Evolutionary conservation across 2,329 filamentous ascomycete genomes (phyloP).

Genomic region (Fusarium hostae): DNA sequence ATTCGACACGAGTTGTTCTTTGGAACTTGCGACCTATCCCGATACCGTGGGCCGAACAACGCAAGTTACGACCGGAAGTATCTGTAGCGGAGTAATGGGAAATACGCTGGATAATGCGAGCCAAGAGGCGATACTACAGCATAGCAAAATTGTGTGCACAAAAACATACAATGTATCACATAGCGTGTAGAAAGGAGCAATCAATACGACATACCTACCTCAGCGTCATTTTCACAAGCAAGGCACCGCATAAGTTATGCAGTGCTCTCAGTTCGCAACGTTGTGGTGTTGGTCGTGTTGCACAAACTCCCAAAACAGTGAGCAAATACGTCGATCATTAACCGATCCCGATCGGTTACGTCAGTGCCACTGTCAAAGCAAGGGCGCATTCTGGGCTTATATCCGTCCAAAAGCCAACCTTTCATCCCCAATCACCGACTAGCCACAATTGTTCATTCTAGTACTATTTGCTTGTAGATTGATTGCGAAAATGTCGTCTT

Average conservation of each 20-base stretch:
- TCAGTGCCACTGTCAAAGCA: constrained; percentile 15
- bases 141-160: constrained; percentile 8
- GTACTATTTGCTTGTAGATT: too few relatives aligned
- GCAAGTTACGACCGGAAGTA: not conserved
- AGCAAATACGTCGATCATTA: not conserved
- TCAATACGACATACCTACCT: fast-evolving
- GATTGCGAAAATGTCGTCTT: not conserved
- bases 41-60: not conserved
- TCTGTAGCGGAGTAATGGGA: not conserved
- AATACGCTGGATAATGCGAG: constrained; percentile 2
- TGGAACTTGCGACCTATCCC: constrained; percentile 10
- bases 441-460: not conserved
- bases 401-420: not conserved
- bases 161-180: constrained; percentile 14
- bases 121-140: constrained; percentile 21
- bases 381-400: constrained; percentile 1
- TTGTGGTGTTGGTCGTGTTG: not conserved
- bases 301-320: not conserved
- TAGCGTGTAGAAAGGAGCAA: not conserved
- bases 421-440: not conserved
- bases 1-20: not conserved
- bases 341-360: not conserved
- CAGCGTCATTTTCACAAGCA: not conserved
- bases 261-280: not conserved
- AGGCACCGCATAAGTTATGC: fast-evolving